Evolutionary conservation across 2,329 filamentous ascomycete genomes (phyloP), one percentile per base, ranked within the genome.

Genomic region (Coniochaeta sp.): DNA sequence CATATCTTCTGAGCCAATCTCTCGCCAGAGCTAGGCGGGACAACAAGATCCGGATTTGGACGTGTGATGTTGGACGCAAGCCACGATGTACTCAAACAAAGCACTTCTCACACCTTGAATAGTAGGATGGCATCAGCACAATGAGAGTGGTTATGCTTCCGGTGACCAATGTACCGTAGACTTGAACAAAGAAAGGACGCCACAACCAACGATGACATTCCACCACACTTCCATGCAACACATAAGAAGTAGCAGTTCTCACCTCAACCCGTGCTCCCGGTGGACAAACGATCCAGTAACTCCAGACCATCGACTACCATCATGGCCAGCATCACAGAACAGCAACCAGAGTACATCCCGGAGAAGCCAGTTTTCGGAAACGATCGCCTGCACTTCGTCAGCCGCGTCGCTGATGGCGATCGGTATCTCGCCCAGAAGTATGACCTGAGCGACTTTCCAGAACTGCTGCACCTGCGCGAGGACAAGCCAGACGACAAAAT

Each of bases 391-490:
- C 74, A 70, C 70, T 64, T 76, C 34, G 72, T 75, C 47, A 62
- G 64, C 16, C 68, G 70, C 54, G 50, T 55, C n/a, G 63, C 65
- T 7, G 70, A 73, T 56, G 67, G 68, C 55, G 68, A 71, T 42
- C 62, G 68, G 42, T 74, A 75, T 62, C 63, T 79, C 22, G 75
- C 72, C 17, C 63, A 65, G 55, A 66, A 61, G 7, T 62, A 68
- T 56, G 62, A 65, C n/a, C 44, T 62, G 52, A 61, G 63, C 40
- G 58, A 59, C 26, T 59, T 62, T 57, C 62, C 61, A 26, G 36
- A 58, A 3, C 56, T 58, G 5, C 58, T 58, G 1, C 52, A 60
- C 22, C 47, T 71, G 28, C 34, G 63, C 42, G 57, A 68, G 58
- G 63, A 67, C 58, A 57, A 61, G 7, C 65, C 66, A 60, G 71